Percentiles rank a stretch among this genome's conserved stretches.
Evolutionary conservation across 2,329 filamentous ascomycete species (phyloP).

Genomic region (Fonsecaea monophora): DNA sequence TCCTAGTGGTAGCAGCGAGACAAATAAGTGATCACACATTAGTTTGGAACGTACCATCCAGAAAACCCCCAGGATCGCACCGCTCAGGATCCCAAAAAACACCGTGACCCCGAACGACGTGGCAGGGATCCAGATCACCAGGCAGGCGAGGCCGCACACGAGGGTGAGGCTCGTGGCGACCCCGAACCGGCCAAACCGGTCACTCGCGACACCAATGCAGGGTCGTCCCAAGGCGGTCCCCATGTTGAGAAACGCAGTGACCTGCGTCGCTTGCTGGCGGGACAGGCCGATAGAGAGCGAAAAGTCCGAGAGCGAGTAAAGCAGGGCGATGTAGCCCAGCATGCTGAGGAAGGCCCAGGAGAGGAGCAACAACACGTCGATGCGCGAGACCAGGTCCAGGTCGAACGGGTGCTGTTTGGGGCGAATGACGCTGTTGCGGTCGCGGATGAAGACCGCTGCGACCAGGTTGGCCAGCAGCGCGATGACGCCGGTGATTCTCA

Average conservation of each 20-base stretch:
- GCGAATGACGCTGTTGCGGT: constrained; percentile 39
- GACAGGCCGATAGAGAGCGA: constrained; percentile 52
- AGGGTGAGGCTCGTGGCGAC: constrained; percentile 51
- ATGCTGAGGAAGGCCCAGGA: constrained; percentile 54
- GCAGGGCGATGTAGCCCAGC: constrained; percentile 56
- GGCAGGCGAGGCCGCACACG: constrained; percentile 47
- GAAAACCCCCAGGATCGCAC: constrained; percentile 56
- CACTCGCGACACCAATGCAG: constrained; percentile 53
- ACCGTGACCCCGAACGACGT: constrained; percentile 50
- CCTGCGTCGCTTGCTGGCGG: constrained; percentile 46
- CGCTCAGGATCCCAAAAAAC: constrained; percentile 53
- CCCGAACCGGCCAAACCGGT: constrained; percentile 52
- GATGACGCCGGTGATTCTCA: constrained; percentile 41
- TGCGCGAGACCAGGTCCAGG: constrained; percentile 27
- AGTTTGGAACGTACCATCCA: constrained; percentile 45
- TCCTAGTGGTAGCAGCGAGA: too few species aligned
- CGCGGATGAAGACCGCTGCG: constrained; percentile 40
- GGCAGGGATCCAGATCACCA: constrained; percentile 56
- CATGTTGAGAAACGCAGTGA: constrained; percentile 55
- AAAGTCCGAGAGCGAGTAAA: constrained; percentile 58
- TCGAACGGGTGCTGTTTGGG: constrained; percentile 40
- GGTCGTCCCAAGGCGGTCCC: constrained; percentile 57
- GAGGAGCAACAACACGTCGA: constrained; percentile 38
- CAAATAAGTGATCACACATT: too few species aligned
- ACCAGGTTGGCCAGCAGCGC: constrained; percentile 36